These are phyloP conservation scores for Pyrus betulifolia DNA, from an alignment of 306 rosid genomes.

Conservation along the genomic window DNA sequence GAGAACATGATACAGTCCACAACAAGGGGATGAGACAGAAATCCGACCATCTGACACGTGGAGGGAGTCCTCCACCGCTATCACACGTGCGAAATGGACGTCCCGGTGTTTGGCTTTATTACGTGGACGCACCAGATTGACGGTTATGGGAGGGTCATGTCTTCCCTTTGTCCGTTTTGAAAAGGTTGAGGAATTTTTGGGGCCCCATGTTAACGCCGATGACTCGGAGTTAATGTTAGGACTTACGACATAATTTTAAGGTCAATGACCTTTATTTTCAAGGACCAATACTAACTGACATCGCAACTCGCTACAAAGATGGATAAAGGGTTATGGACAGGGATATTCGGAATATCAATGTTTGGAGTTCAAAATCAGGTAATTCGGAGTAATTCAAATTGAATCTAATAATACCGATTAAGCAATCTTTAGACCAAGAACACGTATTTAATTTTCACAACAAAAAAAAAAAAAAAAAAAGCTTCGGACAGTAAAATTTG, in stretches of 20 bases:
- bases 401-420: no score
- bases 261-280: not conserved
- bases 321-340: no score
- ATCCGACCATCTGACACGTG: constrained; percentile 26
- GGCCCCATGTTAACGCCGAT: not conserved
- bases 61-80: constrained; percentile 2
- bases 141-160: not conserved
- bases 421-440: no score
- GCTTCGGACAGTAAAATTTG: no score
- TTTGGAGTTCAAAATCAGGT: no score
- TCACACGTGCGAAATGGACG: not conserved
- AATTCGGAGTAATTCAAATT: no score
- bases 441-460: no score
- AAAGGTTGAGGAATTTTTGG: not conserved
- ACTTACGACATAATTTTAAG: not conserved
- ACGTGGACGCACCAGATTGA: not conserved
- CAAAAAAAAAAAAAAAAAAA: no score
- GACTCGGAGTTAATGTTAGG: not conserved
- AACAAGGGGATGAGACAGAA: constrained; percentile 15
- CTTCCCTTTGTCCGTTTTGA: not conserved
- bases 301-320: not conserved
- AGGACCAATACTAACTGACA: not conserved
- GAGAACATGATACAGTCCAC: not conserved
- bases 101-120: not conserved
- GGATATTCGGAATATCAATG: no score